Evolutionary conservation across 805 yeast genomes (phyloP).

Genomic region (Hagleromyces aurorensis): DNA sequence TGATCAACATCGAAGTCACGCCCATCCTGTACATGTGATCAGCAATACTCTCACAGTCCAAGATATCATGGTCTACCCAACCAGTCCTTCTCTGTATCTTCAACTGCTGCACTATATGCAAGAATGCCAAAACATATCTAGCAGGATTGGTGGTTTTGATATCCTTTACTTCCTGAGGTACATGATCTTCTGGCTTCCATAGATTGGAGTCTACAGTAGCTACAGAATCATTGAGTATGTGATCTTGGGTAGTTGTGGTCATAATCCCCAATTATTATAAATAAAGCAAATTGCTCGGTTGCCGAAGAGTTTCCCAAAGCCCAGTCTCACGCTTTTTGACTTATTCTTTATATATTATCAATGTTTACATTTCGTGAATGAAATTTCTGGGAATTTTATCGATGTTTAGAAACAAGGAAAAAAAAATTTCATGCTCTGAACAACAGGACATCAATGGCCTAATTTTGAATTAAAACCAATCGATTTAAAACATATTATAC

Average conservation of each 20-base stretch:
- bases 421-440: not conserved
- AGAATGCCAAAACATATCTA: conserved; percentile 47
- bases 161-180: conserved; percentile 34
- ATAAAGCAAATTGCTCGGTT: too few species aligned
- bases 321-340: too few species aligned
- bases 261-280: too few species aligned
- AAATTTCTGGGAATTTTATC: not conserved
- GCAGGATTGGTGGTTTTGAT: conserved; percentile 25
- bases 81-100: conserved; percentile 85
- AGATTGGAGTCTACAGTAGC: conserved; percentile 18
- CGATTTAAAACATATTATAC: not conserved
- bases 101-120: conserved; percentile 60
- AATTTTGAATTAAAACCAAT: conserved; percentile 1
- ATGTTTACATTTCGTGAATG: not conserved
- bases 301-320: too few species aligned
- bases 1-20: conserved; percentile 62
- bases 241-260: too few species aligned
- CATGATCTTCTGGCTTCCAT: conserved; percentile 40
- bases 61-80: conserved; percentile 63
- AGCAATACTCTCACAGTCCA: conserved; percentile 52
- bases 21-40: conserved; percentile 97
- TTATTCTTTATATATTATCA: conserved; percentile 1
- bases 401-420: not conserved
- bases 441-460: conserved; percentile 1
- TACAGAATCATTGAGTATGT: too few species aligned